These are phyloP conservation scores for Arabidopsis arenosa DNA, from an alignment of 345 rosid genomes.

Conservation along the genomic window DNA sequence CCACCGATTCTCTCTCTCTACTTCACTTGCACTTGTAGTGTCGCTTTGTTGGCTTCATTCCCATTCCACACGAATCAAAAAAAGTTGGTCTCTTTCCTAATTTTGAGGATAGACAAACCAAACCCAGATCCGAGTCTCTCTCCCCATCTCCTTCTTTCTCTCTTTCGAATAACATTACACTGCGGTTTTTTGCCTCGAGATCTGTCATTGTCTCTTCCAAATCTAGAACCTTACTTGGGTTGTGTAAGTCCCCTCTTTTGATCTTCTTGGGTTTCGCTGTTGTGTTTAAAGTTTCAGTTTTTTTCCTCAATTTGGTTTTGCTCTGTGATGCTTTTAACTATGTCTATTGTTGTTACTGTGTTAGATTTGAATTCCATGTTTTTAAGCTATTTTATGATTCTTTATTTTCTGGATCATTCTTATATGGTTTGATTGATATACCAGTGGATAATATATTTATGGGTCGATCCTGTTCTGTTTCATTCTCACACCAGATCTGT, in stretches of 20 bases:
- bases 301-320: neutral
- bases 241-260: neutral
- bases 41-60: conserved; percentile 24
- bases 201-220: conserved; percentile 17
- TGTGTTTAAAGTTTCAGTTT: too few relatives aligned
- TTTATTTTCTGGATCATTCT: neutral
- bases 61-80: neutral
- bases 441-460: neutral
- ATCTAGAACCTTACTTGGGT: conserved; percentile 20
- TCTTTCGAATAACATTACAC: too few relatives aligned
- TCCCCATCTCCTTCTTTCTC: too few relatives aligned
- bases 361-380: too few relatives aligned
- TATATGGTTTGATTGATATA: neutral
- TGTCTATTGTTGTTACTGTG: neutral
- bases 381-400: too few relatives aligned
- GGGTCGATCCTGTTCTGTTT: conserved; percentile 15
- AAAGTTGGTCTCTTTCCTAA: conserved; percentile 17
- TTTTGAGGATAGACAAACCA: conserved; percentile 1
- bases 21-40: conserved; percentile 20
- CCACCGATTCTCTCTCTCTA: neutral
- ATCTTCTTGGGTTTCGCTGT: too few relatives aligned
- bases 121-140: conserved; percentile 26
- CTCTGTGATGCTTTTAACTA: neutral
- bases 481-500: neutral
- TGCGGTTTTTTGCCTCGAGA: neutral